Base-by-base conservation (phyloP, 257 asterid species). In the Perilla frutescens region DNA sequence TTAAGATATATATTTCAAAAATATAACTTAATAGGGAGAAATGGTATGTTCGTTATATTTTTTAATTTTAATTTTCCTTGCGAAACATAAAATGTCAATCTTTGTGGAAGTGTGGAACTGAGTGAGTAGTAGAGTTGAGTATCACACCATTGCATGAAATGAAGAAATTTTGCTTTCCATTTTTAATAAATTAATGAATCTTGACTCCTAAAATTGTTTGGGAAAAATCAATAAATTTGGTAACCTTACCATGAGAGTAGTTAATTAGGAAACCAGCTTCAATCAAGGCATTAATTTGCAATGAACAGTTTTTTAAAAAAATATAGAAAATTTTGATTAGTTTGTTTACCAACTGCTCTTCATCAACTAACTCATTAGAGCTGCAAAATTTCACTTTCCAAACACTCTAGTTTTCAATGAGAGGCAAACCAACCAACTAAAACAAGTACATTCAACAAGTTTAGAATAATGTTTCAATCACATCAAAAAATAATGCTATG, bases 201-300 rank as follows among this genome's bases (percentile, higher is more conserved):
- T 59, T 2, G 45, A 36, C 65, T 59, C 1, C 5, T 0, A 36
- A 37, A 10, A 15, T 8, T 8, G 7, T 55, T 5, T 1, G 9
- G 5, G 3, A 37, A 11, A 43, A 70, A 56, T 39, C 1, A 44
- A 57, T 14, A 14, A 61, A 60, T 10, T 29, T 14, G 15, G 59
- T 9, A 20, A 72, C 41, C 56, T 43, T 45, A 61, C 14, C 50
- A 40, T 77, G 36, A 59, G 58, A 50, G 75, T 54, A 62, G 72
- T 75, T 63, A n/a, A 29, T 1, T 15, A 50, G 8, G 51, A 45
- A 48, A 15, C 58, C 20, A 50, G 74, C 87, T 62, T 74, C 87
- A 81, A 81, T 83, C 86, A 74, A 72, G 86, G 84, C 60, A 75
- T 76, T 76, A 15, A 71, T 61, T 74, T 57, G 77, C 48, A 50